Percentiles rank a stretch among this genome's conserved stretches.
phyloP scores from a whole-genome alignment of 192 early-diverging fungal species.

The Podila clonocystis region DNA sequence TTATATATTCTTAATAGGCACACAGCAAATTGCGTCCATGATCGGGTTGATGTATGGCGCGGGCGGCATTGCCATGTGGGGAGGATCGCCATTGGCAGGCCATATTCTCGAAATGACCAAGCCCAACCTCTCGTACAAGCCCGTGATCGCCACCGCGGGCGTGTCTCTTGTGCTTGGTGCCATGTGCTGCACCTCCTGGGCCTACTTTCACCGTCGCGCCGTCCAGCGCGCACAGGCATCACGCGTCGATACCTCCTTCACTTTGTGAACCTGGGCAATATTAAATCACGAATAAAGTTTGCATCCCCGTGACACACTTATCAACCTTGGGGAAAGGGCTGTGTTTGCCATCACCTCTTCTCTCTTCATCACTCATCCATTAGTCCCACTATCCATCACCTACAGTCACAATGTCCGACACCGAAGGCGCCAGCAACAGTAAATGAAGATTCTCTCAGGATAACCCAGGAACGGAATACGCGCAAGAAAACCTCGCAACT shows the following conservation, averaged over 20 bases:
- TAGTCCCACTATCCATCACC: neutral
- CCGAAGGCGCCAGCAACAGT: slow-evolving; percentile 49
- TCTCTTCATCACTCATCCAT: neutral
- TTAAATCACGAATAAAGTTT: neutral
- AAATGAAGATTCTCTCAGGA: neutral
- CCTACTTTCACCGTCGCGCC: slow-evolving; percentile 28
- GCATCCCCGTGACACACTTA: neutral
- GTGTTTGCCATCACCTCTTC: neutral
- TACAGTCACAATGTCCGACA: slow-evolving; percentile 22
- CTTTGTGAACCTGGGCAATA: neutral
- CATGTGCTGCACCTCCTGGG: slow-evolving; percentile 29
- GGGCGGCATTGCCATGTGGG: slow-evolving; percentile 52
- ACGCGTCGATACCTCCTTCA: neutral
- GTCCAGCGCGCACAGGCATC: neutral
- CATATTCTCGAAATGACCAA: slow-evolving; percentile 34
- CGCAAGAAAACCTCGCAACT: neutral
- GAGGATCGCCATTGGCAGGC: slow-evolving; percentile 52
- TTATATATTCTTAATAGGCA: slow-evolving; percentile 12
- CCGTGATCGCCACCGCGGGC: slow-evolving; percentile 35
- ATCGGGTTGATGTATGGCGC: slow-evolving; percentile 54
- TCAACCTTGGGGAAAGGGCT: neutral
- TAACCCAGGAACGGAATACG: too few relatives aligned
- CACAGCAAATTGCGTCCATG: slow-evolving; percentile 51
- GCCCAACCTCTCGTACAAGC: slow-evolving; percentile 34
- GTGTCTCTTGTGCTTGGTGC: slow-evolving; percentile 24